phyloP scores from a whole-genome alignment of 768 basidiomycete genomes.

The Myochromella boudieri region DNA sequence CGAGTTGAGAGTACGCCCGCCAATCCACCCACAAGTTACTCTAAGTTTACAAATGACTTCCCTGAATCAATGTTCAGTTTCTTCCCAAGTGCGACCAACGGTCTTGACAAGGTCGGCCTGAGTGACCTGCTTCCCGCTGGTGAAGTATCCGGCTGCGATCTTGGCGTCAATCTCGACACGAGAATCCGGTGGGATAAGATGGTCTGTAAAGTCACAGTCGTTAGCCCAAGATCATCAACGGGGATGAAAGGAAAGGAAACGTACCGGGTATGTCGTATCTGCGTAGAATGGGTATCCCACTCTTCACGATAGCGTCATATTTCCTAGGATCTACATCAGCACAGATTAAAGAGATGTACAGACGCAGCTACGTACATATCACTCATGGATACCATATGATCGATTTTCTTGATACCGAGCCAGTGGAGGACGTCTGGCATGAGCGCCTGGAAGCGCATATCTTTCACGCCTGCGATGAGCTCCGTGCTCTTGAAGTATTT shows the following conservation, averaged over 20 bases:
- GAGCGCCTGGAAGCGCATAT: constrained; percentile 91
- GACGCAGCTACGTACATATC: constrained; percentile 56
- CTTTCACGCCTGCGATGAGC: constrained; percentile 91
- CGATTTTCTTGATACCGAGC: constrained; percentile 88
- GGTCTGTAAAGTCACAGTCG: constrained; percentile 41
- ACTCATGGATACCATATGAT: constrained; percentile 89
- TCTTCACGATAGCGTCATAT: constrained; percentile 90
- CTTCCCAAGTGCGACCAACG: constrained; percentile 88
- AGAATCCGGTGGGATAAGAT: constrained; percentile 88
- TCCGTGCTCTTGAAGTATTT: constrained; percentile 95
- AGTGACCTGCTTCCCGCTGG: constrained; percentile 72
- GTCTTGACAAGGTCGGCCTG: constrained; percentile 83
- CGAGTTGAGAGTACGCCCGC: no score
- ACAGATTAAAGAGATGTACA: not conserved
- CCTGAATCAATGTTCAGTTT: constrained; percentile 67
- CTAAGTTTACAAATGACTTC: not conserved
- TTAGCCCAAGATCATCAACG: not conserved
- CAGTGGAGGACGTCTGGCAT: constrained; percentile 98
- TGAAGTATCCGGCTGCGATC: constrained; percentile 92
- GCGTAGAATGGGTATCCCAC: constrained; percentile 78
- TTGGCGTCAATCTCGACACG: constrained; percentile 96
- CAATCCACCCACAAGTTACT: no score
- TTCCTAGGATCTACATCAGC: constrained; percentile 48
- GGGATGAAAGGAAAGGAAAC: constrained; percentile 18
- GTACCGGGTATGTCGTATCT: constrained; percentile 86